Evolutionary conservation across 225 moss, liverwort and hornwort genomes (phyloP).

Genomic region (Anthoceros angustus): DNA sequence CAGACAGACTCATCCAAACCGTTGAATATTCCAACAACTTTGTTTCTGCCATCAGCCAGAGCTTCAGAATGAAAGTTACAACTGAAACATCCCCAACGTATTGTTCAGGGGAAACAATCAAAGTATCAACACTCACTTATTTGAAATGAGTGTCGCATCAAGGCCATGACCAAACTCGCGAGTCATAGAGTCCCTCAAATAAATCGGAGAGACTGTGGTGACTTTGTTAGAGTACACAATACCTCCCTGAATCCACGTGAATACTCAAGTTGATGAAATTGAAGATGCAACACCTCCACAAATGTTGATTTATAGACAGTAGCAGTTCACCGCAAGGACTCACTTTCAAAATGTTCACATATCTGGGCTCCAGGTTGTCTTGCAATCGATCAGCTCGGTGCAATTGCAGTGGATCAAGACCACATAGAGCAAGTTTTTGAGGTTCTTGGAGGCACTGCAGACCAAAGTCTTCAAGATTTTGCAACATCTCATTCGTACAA

Average conservation of each 20-base stretch:
- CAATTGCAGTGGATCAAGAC: constrained; percentile 34
- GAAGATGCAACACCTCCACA: not conserved
- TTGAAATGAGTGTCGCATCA: constrained; percentile 33
- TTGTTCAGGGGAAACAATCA: not conserved
- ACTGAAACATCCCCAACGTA: constrained; percentile 3
- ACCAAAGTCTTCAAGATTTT: not conserved
- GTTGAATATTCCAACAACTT: constrained; percentile 47
- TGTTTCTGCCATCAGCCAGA: constrained; percentile 26
- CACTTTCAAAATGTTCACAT: constrained; percentile 46
- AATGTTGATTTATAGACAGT: not conserved
- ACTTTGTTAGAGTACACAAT: constrained; percentile 63
- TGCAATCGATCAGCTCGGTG: constrained; percentile 46
- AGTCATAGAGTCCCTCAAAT: constrained; percentile 40
- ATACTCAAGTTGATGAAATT: not conserved
- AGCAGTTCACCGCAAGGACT: not conserved
- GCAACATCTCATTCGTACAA: constrained; percentile 9
- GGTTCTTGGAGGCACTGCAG: constrained; percentile 48
- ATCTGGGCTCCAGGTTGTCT: constrained; percentile 39
- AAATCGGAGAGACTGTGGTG: constrained; percentile 51
- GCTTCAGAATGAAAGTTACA: not conserved
- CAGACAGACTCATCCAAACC: constrained; percentile 45
- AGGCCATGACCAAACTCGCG: constrained; percentile 46
- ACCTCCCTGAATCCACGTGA: constrained; percentile 30
- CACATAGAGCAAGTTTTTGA: constrained; percentile 35
- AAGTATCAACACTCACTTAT: constrained; percentile 23